phyloP scores from a whole-genome alignment of 1,284 basidiomycete genomes.

The Leccinum cinnamomeum region DNA sequence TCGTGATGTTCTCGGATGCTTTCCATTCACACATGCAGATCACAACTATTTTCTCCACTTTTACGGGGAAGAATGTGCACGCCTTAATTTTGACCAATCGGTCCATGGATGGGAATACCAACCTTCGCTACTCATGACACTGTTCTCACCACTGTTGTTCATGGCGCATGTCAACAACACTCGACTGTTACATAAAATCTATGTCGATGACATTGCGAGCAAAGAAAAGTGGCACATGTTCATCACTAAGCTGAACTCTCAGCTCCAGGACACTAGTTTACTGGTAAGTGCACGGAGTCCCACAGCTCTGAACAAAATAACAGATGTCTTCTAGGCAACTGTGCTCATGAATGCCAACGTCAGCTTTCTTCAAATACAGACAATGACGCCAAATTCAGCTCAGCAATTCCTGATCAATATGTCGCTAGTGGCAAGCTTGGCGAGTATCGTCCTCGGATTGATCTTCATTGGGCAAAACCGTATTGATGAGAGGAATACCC shows the following conservation, averaged over 20 bases:
- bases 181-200: neutral
- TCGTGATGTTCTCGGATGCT: neutral
- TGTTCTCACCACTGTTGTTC: constrained; percentile 42
- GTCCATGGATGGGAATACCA: constrained; percentile 35
- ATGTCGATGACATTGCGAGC: neutral
- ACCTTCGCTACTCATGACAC: constrained; percentile 36
- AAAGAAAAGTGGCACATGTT: neutral
- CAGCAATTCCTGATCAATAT: neutral
- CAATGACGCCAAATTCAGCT: neutral
- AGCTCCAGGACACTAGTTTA: neutral
- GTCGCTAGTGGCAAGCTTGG: neutral
- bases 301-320: neutral
- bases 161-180: constrained; percentile 24
- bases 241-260: neutral
- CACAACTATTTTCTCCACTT: constrained; percentile 50
- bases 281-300: neutral
- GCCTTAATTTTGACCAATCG: constrained; percentile 46
- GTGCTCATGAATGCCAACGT: neutral
- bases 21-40: constrained; percentile 18
- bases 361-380: neutral
- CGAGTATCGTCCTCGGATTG: neutral
- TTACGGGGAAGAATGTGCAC: constrained; percentile 52
- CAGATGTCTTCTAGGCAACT: neutral
- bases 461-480: neutral
- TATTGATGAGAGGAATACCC: neutral